Conservation (phyloP, 257 asterid species). For the Jaltomata sinuosa region DNA sequence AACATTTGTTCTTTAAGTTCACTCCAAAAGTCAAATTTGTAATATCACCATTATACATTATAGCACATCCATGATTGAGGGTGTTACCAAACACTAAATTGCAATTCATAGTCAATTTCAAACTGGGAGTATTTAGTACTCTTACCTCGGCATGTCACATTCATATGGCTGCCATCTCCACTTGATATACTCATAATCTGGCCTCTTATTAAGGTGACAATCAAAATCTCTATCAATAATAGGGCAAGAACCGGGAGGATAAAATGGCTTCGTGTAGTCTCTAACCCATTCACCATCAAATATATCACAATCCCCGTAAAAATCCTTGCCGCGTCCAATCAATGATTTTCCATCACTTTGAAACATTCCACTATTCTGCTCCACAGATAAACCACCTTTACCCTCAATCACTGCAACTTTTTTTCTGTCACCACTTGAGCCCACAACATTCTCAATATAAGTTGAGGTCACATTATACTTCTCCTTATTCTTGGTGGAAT, state of each 20-base stretch:
- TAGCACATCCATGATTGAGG: neutral
- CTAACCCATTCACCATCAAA: slow-evolving; percentile 86
- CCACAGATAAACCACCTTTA: neutral
- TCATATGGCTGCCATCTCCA: slow-evolving; percentile 93
- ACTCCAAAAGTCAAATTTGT: neutral
- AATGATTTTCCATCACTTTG: neutral
- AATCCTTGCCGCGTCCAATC: neutral
- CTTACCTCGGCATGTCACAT: slow-evolving; percentile 86
- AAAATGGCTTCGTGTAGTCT: slow-evolving; percentile 62
- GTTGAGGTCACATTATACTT: slow-evolving; percentile 1
- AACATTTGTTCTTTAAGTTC: neutral
- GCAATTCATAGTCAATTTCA: neutral
- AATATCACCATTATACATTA: neutral
- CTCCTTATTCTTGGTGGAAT: neutral
- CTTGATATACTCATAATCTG: slow-evolving; percentile 51
- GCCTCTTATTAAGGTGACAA: slow-evolving; percentile 74
- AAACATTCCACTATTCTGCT: neutral
- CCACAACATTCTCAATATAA: slow-evolving; percentile 1
- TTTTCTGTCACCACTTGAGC: neutral
- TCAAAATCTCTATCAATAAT: slow-evolving; percentile 74
- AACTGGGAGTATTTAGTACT: neutral
- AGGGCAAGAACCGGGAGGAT: slow-evolving; percentile 87
- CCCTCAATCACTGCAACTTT: slow-evolving; percentile 1
- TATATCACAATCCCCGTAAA: slow-evolving; percentile 58
- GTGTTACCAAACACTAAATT: neutral